Base-by-base conservation (phyloP, 1,139 yeast genomes). In the Pichia sp. region DNA sequence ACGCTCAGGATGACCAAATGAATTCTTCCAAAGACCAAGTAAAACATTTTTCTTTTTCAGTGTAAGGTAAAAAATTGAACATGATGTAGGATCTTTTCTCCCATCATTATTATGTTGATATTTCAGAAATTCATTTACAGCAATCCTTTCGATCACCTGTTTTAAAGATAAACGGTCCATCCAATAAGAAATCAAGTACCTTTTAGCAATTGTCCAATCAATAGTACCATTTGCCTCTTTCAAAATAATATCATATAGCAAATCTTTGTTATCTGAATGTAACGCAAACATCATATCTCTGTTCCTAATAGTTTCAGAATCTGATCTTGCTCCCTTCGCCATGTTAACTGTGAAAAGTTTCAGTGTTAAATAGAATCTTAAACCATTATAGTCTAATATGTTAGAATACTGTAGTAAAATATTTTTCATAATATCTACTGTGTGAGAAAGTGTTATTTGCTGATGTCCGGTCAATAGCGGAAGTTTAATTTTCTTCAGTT, bases 391-490 rank as follows among this genome's bases (percentile, higher is more conserved):
- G 59, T 89, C 97, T 20, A 86, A 60, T n/a, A 64, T 58, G 35
- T 71, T 65, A 7, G 42, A 31, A 34, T 56, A 54, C 36, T 64
- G 57, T 40, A 69, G 67, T 15, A 71, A 68, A 7, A 85, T 69
- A 20, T 74, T 77, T 30, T 69, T 66, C 17, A 84, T 64, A 2
- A 88, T 80, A 36, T 74, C 77, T 11, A 85, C 69, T 1, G 86
- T 77, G 14, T 84, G 76, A 2, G 81, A 70, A 32, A 89, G 70
- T 0, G 96, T 86, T 22, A 82, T 78, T 56, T 89, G 97, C 56
- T 89, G 96, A 62, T 89, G 96, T 47, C 96, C 75, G 0, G 96
- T 86, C 36, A 89, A 60, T 47, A 81, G 79, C 0, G 96, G 96
- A 23, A 89, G 64, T 0, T 91, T 71, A 2, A 74, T 66, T 45